Evolutionary conservation across 306 rosid genomes (phyloP).

Genomic region (Malus sylvestris): DNA sequence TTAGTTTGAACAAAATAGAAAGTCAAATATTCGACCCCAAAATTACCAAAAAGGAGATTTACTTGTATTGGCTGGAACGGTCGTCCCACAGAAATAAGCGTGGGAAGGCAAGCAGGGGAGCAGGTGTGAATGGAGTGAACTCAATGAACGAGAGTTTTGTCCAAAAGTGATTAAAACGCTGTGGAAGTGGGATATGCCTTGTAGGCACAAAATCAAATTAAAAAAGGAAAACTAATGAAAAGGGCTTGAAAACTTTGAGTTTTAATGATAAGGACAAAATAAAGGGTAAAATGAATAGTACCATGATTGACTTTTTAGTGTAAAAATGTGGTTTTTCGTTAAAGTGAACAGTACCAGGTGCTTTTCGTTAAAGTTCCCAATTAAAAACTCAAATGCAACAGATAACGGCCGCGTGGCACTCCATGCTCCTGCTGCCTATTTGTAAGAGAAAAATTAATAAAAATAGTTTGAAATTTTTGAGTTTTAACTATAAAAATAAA

Average conservation of each 20-base stretch:
- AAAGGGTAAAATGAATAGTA: no score
- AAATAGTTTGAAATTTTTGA: no score
- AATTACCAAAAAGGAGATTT: no score
- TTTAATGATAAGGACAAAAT: no score
- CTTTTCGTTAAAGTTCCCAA: neutral
- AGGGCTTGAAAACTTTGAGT: no score
- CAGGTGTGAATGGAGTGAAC: neutral
- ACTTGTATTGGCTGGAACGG: no score
- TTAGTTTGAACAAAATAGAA: no score
- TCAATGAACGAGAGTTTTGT: constrained; percentile 1
- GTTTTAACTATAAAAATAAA: no score
- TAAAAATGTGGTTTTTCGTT: no score
- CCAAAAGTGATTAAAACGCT: neutral
- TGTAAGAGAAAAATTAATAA: neutral
- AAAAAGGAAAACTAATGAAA: neutral
- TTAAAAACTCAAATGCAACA: neutral
- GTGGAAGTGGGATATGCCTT: neutral
- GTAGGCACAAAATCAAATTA: neutral
- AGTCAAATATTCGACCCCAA: no score
- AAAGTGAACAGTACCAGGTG: no score
- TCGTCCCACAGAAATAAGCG: neutral
- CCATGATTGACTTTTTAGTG: no score
- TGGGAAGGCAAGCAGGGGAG: constrained; percentile 8
- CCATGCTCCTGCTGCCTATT: neutral
- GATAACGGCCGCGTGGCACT: neutral